Base-by-base conservation (phyloP, 352 stramenopile genomes). In the Achlya hypogyna region DNA sequence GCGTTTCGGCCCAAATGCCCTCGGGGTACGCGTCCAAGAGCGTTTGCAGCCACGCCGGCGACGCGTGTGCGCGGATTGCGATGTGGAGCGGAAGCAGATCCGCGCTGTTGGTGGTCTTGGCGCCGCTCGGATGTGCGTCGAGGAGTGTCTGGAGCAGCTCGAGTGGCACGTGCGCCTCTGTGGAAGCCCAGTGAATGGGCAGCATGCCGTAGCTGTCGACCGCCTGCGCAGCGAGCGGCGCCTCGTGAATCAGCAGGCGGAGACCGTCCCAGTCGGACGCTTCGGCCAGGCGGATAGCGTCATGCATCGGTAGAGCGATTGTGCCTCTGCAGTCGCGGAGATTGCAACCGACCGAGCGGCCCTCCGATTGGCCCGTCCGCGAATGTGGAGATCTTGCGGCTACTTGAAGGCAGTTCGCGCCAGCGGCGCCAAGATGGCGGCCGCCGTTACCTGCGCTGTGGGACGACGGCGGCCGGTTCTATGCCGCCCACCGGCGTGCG, bases 131-230 rank as follows among this genome's bases (percentile, higher is more conserved):
- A 63, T 85, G 79, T 4, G 81, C 82, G 47, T 74, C 66, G 16
- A 93, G 72, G 22, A 93, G 76, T 8, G 75, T 78, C 9, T 74
- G 62, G 28, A 93, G 73, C 18, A 93, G 73, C n/a, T 78, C 64
- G 12, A 89, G 58, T 5, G 84, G 83, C 40, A 87, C 81, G 10
- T 75, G 74, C 43, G 69, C 67, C 42, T 91, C 84, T 0, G 84
- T 91, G 69, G 81, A 91, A 10, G 75, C 82, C 84, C 84, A 93
- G 60, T 93, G 84, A 40, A 93, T 72, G 5, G 84, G 82, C n/a
- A 91, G 77, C 84, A 93, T 91, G 69, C 71, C 81, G 66, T 91
- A 88, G 59, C 89, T 81, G n/a, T 79, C 84, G 22, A 71, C 54
- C 40, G 84, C 74, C 20, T 75, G 69, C 6, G 82, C 84, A 58